A percentile compares a stretch with the other conserved stretches of the same genome.
These are phyloP conservation scores for Hyaloperonospora brassicae DNA, from an alignment of 352 stramenopile genomes.

Conservation along the genomic window DNA sequence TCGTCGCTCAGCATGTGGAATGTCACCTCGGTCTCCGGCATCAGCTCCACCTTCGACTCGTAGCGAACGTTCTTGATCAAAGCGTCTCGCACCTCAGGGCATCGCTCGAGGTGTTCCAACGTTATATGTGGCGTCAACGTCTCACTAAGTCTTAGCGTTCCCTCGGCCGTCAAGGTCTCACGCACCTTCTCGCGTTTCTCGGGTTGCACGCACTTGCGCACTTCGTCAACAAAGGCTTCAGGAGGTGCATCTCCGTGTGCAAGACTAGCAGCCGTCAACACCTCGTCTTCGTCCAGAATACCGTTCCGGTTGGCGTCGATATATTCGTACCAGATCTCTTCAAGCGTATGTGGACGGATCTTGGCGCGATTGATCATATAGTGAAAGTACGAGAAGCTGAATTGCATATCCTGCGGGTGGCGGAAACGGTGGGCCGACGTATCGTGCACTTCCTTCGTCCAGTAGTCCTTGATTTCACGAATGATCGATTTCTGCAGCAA, in stretches of 20 bases:
- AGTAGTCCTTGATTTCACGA: constrained; percentile 84
- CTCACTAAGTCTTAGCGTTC: constrained; percentile 58
- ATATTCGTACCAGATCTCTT: constrained; percentile 81
- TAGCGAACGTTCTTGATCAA: constrained; percentile 65
- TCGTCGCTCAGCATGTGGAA: constrained; percentile 95
- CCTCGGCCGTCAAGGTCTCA: constrained; percentile 47
- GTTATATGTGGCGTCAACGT: constrained; percentile 69
- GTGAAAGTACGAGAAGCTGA: constrained; percentile 93
- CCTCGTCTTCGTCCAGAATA: constrained; percentile 86
- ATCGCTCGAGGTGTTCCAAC: constrained; percentile 48
- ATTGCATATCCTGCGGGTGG: constrained; percentile 90
- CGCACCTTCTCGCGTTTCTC: constrained; percentile 67
- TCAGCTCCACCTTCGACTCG: constrained; percentile 51
- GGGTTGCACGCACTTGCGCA: constrained; percentile 61
- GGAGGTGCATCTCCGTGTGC: constrained; percentile 59
- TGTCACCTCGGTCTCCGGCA: constrained; percentile 83
- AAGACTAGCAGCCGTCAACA: constrained; percentile 84
- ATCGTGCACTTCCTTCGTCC: constrained; percentile 53
- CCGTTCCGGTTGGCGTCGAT: constrained; percentile 89
- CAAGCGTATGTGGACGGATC: constrained; percentile 56
- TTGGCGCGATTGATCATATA: constrained; percentile 88
- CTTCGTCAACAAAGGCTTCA: constrained; percentile 55
- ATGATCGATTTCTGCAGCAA: constrained; percentile 86
- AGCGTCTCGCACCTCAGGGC: constrained; percentile 35
- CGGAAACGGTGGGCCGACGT: constrained; percentile 88